Evolutionary conservation across 306 rosid genomes (phyloP).

Genomic region (Albizia julibrissin): DNA sequence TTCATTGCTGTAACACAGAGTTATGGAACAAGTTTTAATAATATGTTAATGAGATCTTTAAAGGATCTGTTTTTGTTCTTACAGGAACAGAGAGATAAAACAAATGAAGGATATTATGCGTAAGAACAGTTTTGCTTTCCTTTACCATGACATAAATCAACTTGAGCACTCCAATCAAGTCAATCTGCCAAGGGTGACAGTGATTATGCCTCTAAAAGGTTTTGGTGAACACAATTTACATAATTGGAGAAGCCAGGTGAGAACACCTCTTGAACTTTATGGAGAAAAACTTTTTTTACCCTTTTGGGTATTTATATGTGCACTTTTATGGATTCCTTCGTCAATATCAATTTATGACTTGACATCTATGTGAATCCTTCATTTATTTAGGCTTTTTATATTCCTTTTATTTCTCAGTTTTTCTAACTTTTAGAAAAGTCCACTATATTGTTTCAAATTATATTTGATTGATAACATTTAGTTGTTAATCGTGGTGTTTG

Average conservation of each 20-base stretch:
- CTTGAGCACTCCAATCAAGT: slow-evolving; percentile 88
- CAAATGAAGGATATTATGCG: slow-evolving; percentile 57
- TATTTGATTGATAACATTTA: neutral
- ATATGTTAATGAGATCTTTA: slow-evolving; percentile 9
- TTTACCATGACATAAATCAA: slow-evolving; percentile 71
- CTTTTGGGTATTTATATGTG: neutral
- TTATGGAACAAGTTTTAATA: slow-evolving; percentile 9
- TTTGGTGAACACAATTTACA: slow-evolving; percentile 98
- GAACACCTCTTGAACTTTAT: slow-evolving; percentile 7
- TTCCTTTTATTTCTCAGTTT: neutral
- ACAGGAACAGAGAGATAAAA: slow-evolving; percentile 81
- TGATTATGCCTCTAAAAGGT: slow-evolving; percentile 95
- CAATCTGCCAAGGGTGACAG: slow-evolving; percentile 76
- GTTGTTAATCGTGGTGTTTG: slow-evolving; percentile 6
- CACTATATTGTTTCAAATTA: neutral
- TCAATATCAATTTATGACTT: neutral
- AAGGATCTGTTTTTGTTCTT: neutral
- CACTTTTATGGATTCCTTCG: neutral
- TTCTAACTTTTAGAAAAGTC: neutral
- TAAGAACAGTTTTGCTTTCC: slow-evolving; percentile 83
- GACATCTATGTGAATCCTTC: neutral
- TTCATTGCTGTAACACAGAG: slow-evolving; percentile 3
- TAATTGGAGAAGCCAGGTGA: slow-evolving; percentile 93
- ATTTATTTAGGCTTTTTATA: neutral
- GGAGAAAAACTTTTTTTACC: neutral